Base-by-base conservation (phyloP, 176 grass and related monocot genomes). In the Phyllostachys edulis region DNA sequence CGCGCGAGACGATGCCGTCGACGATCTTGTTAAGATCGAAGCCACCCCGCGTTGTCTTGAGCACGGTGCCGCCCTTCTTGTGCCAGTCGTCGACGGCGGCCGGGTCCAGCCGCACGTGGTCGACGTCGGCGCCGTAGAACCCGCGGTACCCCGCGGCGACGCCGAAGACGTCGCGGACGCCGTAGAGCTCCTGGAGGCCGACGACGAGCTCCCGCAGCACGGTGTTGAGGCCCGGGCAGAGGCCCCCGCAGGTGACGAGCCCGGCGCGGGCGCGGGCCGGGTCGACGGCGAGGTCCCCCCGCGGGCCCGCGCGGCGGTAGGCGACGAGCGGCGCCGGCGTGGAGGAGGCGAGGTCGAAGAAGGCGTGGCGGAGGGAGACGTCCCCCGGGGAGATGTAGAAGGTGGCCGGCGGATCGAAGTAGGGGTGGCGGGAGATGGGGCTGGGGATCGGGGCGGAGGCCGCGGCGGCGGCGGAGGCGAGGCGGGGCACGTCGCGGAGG, bases 151-250 rank as follows among this genome's bases (percentile, higher is more conserved):
- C 96, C 21, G 91, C 85, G 21, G 93, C 83, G 74, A 95, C 79
- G 60, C 93, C 93, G 67, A 88, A 95, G 57, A 98, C 90, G 46
- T 92, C 50, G 67, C 80, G 86, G 76, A 98, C 93, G 51, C 96
- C 96, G 82, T 98, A 98, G 65, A 98, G 81, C 45, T 92, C 89
- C 1, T 76, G 84, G 68, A 98, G 0, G 29, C 96, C 88, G 5
- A 99, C 91, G 63, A 96, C 93, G 63, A 99, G 89, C 89, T 99
- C 96, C 69, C 93, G 37, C 20, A 96, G 86, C 62, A 99, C 93
- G 26, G 96, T 99, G 85, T 99, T 99, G 72, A 94, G 87, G 2
- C 91, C 93, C 0, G 96, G 96, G 87, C 91, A 96, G 44, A 96
- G 88, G 0, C 96, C 96, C 2, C 96, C 96, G 81, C 96, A 98